Base-by-base conservation (phyloP, 1,139 yeast species). In the Meyerozyma athensensis region DNA sequence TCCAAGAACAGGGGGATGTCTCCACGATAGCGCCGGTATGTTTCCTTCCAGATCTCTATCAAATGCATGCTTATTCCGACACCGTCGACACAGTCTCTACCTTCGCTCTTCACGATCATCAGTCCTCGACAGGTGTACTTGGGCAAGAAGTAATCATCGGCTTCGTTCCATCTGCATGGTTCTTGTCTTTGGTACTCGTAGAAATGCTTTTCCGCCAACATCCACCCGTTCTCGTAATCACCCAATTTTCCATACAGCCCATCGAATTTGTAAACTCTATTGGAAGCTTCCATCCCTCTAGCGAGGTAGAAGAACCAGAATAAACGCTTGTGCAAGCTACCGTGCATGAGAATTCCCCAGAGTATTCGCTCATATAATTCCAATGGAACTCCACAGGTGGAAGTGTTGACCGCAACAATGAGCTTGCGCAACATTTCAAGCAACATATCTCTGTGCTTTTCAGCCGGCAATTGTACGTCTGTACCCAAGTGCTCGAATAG, bases 1-100 rank as follows among this genome's bases (percentile, higher is more conserved):
- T 36, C 39, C n/a, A 38, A 32, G 37, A 55, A 57, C 7, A 38
- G 16, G 8, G 14, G 28, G 13, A 24, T 10, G 12, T 14, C 14
- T 5, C 28, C 28, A 9, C 28, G 28, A 17, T 24, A 24, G 17
- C 13, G 12, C 5, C 28, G 7, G 14, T 24, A 24, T 7, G 28
- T 24, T 7, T 13, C 28, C 28, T 24, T 24, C 28, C 28, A 24
- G 12, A 9, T 24, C 8, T 24, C 28, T 12, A 24, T 12, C 13
- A 24, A 12, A 4, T 24, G 16, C 8, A 24, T 13, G 14, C 28
- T 24, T 14, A 12, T 13, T n/a, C 16, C 6, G 4, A 24, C 7
- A 4, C 17, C 17, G 13, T 24, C 14, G 13, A 24, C 28, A 7
- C 9, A 10, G 14, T 24, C 12, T 17, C 8, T 24, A 9, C 7